Base-by-base conservation (phyloP, 176 grass and related monocot species). In the Calamus simplicifolius region DNA sequence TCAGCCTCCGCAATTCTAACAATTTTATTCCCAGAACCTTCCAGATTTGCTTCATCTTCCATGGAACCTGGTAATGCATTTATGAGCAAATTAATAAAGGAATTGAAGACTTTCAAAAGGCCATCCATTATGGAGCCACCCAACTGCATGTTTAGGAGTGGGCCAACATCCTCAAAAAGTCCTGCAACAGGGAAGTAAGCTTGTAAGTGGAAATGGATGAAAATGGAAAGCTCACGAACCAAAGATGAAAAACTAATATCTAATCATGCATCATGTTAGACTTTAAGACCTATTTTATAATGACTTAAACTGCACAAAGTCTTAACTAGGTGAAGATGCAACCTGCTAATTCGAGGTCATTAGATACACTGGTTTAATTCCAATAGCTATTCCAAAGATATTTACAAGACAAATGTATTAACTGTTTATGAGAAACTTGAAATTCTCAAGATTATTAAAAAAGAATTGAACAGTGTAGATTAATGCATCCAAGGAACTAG, bases 91-190 rank as follows among this genome's bases (percentile, higher is more conserved):
- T 81, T 86, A 51, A 87, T 80, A 60, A 90, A 95, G 48, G 86
- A 90, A 63, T 73, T 84, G 68, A 95, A 95, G 38, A 90, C 88
- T 59, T 95, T 73, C 25, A 85, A 63, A 51, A 95, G 82, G 21
- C 86, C 86, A 64, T 95, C 83, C 86, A 95, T 84, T 16, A 83
- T 87, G 29, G 86, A 80, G 63, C 91, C 91, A 56, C 91, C 86
- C 66, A 95, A 76, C 54, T 95, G 86, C 70, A 95, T 72, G 71
- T 80, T 87, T 61, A 95, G 86, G 25, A 95, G 80, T 61, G 91
- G 91, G 1, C 82, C 86, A 2, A 95, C 83, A 60, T 95, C 86
- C 74, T 95, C 91, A 51, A 95, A 95, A 90, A 95, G 65, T 95
- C 91, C 91, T 95, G 82, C 58, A 80, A 80, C 58, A 43, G 35